Conservation (phyloP, 2,329 filamentous ascomycete genomes). For the Diplodia intermedia region DNA sequence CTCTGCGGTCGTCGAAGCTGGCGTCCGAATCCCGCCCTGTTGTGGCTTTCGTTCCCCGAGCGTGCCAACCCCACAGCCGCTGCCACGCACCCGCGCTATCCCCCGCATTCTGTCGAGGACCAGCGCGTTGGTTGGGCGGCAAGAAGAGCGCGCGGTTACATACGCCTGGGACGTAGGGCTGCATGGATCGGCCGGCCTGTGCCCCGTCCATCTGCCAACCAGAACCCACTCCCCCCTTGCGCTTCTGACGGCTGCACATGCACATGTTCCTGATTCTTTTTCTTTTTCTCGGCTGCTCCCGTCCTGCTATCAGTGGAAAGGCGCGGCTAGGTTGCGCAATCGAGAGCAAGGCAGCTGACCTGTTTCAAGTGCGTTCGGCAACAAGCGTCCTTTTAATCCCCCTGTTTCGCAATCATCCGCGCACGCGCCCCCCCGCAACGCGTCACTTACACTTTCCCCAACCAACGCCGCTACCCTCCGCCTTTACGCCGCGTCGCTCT, state of each 20-base stretch:
- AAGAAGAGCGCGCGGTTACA: neutral
- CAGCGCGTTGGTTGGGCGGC: neutral
- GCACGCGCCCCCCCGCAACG: neutral
- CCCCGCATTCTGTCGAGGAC: neutral
- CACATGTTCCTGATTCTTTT: neutral
- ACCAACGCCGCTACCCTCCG: neutral
- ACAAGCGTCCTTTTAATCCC: neutral
- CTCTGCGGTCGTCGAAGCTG: too few relatives aligned
- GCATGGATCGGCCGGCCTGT: slow-evolving; percentile 14
- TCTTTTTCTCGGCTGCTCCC: neutral
- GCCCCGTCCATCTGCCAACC: slow-evolving; percentile 1
- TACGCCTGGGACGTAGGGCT: slow-evolving; percentile 6
- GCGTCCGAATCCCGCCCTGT: neutral
- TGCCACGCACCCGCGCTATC: neutral
- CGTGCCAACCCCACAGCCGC: neutral
- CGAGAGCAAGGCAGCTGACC: neutral
- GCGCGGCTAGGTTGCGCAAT: neutral
- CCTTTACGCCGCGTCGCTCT: neutral
- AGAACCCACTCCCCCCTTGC: slow-evolving; percentile 1
- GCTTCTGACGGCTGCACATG: neutral
- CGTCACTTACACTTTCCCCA: neutral
- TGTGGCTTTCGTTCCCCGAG: neutral
- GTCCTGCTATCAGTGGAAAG: neutral
- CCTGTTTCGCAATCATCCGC: neutral
- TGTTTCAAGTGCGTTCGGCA: neutral